These are phyloP conservation scores for Xerocomellus chrysenteron DNA, from an alignment of 768 basidiomycete genomes.

Conservation along the genomic window DNA sequence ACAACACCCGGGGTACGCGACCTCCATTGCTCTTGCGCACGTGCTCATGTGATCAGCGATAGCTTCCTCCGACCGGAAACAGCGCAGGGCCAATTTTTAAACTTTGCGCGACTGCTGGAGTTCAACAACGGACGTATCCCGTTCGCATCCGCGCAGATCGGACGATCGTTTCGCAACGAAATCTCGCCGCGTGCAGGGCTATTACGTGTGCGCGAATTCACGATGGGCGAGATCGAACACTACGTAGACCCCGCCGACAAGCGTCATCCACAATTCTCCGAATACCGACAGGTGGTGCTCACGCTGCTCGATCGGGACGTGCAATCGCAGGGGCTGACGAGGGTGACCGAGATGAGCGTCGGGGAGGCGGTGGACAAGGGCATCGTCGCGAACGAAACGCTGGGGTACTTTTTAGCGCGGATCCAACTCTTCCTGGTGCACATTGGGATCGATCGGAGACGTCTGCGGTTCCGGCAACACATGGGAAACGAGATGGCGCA, in stretches of 20 bases:
- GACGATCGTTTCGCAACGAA: slow-evolving; percentile 95
- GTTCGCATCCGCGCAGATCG: slow-evolving; percentile 97
- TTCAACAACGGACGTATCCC: slow-evolving; percentile 98
- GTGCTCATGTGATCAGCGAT: not conserved
- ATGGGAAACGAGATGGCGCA: slow-evolving; percentile 99
- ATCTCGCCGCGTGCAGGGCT: slow-evolving; percentile 96
- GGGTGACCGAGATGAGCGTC: slow-evolving; percentile 64
- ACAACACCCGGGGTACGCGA: slow-evolving; percentile 81
- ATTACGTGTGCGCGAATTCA: slow-evolving; percentile 96
- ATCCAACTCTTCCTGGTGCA: slow-evolving; percentile 87
- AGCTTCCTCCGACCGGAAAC: slow-evolving; percentile 98
- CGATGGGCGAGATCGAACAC: slow-evolving; percentile 99
- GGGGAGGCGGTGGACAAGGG: slow-evolving; percentile 88
- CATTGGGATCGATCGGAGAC: slow-evolving; percentile 82
- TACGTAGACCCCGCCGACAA: slow-evolving; percentile 96
- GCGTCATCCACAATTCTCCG: slow-evolving; percentile 77
- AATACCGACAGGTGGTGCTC: slow-evolving; percentile 74
- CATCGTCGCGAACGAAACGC: slow-evolving; percentile 93
- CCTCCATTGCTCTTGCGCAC: accelerated
- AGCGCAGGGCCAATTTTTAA: slow-evolving; percentile 97
- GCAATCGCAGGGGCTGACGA: slow-evolving; percentile 73
- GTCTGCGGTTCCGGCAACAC: slow-evolving; percentile 94
- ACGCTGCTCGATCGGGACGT: slow-evolving; percentile 78
- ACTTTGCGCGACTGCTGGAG: slow-evolving; percentile 94
- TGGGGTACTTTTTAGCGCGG: slow-evolving; percentile 95